Base-by-base conservation (phyloP, 805 yeast species). In the Candida lessepsii region DNA sequence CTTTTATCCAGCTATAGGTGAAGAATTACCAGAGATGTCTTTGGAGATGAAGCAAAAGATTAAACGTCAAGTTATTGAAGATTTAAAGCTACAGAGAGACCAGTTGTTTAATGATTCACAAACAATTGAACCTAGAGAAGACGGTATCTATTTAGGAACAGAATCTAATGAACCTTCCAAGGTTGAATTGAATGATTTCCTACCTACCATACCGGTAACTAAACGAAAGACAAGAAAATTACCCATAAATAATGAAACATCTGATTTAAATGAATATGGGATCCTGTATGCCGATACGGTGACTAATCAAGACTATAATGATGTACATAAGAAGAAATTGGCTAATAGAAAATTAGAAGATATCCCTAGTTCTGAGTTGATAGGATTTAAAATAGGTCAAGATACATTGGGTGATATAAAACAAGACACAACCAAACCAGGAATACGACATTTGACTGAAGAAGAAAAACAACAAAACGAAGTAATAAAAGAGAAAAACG, bases 181-280 rank as follows among this genome's bases (percentile, higher is more conserved):
- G 21, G 51, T 61, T 26, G 53, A 52, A 38, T 34, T 61, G 19
- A 46, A 44, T 9, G 58, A 58, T 6, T 58, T 52, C 41, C 29
- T 61, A 3, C 48, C 57, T 1, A 46, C 44, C 46, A 43, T 37
- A 16, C 48, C 52, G 7, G 30, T 47, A 15, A 35, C 42, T 15
- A 42, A 30, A 28, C 40, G 48, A 9, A 56, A 53, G 38, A 58
- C 48, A 18, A 45, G 73, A 6, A 63, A 60, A 41, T 37, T 66
- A 35, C 59, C 66, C 26, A 50, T 45, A 9, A 53, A 55, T 26
- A 60, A 60, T 35, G 50, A 61, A 13, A 65, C 58, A 21, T 57
- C 63, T 35, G 53, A 65, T 21, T 48, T 67, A 18, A 64, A 62
- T 25, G 73, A 69, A 37, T 69, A 69, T 46, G 73, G 73, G 1